Base-by-base conservation (phyloP, 2,329 filamentous ascomycete species). In the Endocalyx cinctus region DNA sequence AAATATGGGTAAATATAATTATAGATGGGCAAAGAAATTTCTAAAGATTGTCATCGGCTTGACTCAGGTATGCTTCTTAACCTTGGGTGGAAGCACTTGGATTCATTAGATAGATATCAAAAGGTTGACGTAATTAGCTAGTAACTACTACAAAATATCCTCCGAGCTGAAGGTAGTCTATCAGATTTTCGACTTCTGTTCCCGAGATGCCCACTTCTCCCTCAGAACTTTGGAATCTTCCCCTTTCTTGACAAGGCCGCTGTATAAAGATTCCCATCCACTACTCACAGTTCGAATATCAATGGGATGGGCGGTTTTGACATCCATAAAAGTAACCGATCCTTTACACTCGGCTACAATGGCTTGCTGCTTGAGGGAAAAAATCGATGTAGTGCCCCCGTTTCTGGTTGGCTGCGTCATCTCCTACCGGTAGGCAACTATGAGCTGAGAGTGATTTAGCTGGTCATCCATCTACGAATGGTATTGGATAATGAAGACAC, bases 281-380 rank as follows among this genome's bases (percentile, higher is more conserved):
- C 33, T 42, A 14, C 43, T 35, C 8, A 42, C 34, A 1, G 35
- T 45, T 17, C 42, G 42, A 20, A 51, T 50, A n/a, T 50, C 42
- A 6, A 43, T 19, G 2, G 47, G 44, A 6, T 46, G 47, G 10
- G 33, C 37, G 10, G 47, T 41, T 17, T 43, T 35, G n/a, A 39
- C 38, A 30, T 50, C 36, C 33, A 50, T 38, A 20, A 42, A 50
- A 4, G 43, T 45, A 2, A 37, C 28, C 2, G 42, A 47, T 4
- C 46, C 45, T 17, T 39, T 47, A 4, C 34, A 38, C 6, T 47
- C 31, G 12, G 47, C 42, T 10, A 50, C 42, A 12, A 50, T 43
- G 22, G 41, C 41, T 20, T 50, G 44, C 35, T 49, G 46, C 27
- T 41, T 42, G 10, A 49, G 41, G 3, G 44, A 52, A 27, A 41